Evolutionary conservation across 768 basidiomycete genomes (phyloP).

Genomic region (Boletus vinaceobasis): DNA sequence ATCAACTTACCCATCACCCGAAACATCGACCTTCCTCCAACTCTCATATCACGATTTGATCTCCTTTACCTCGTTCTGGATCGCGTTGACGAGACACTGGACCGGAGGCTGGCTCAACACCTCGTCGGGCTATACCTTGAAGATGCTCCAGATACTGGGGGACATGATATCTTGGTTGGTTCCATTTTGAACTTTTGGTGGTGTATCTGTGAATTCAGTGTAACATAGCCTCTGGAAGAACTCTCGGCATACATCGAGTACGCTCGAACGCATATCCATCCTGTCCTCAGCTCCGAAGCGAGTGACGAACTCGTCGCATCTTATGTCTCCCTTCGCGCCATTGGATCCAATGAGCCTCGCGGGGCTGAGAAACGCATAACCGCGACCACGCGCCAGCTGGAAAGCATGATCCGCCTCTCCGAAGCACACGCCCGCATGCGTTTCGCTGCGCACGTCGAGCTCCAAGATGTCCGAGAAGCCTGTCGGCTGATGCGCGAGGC

Average conservation of each 20-base stretch:
- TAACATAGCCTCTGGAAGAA: slow-evolving; percentile 74
- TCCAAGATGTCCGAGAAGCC: slow-evolving; percentile 86
- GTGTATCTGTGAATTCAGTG: neutral
- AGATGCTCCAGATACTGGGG: slow-evolving; percentile 61
- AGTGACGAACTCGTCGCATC: slow-evolving; percentile 78
- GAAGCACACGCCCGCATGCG: slow-evolving; percentile 98
- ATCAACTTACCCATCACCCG: slow-evolving; percentile 86
- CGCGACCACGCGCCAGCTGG: slow-evolving; percentile 95
- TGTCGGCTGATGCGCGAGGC: slow-evolving; percentile 95
- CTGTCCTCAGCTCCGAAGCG: slow-evolving; percentile 82
- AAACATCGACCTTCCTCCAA: slow-evolving; percentile 97
- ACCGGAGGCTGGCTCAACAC: slow-evolving; percentile 87
- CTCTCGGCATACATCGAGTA: slow-evolving; percentile 95
- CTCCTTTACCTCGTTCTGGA: slow-evolving; percentile 94
- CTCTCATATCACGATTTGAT: slow-evolving; percentile 96
- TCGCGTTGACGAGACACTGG: slow-evolving; percentile 84
- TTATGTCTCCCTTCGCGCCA: slow-evolving; percentile 92
- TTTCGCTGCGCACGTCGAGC: slow-evolving; percentile 81
- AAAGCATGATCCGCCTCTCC: slow-evolving; percentile 93
- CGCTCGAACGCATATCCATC: slow-evolving; percentile 81
- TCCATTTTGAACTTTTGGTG: neutral
- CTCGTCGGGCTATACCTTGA: slow-evolving; percentile 92
- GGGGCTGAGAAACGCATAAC: slow-evolving; percentile 92
- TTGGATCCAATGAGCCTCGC: slow-evolving; percentile 81
- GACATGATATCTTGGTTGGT: slow-evolving; percentile 74